Conservation (phyloP, 1,139 yeast species). For the Pichia sp. region DNA sequence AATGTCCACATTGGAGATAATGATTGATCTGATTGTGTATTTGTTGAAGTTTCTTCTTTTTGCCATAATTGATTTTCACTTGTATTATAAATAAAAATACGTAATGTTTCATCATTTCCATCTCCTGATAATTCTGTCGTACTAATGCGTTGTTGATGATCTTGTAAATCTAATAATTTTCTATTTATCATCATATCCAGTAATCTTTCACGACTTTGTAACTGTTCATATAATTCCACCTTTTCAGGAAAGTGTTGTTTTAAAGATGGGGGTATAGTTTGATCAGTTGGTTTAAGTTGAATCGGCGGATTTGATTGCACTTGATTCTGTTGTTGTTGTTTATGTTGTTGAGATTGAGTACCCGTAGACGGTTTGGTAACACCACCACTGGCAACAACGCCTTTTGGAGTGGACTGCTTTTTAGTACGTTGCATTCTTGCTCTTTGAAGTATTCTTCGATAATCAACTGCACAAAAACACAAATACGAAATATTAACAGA, state of each 20-base stretch:
- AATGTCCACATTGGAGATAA: slow-evolving; percentile 86
- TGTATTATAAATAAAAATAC: slow-evolving; percentile 80
- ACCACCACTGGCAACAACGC: neutral
- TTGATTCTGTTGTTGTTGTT: slow-evolving; percentile 9
- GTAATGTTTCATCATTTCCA: slow-evolving; percentile 48
- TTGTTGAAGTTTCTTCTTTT: slow-evolving; percentile 22
- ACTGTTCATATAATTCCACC: slow-evolving; percentile 58
- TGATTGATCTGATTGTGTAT: too few relatives aligned
- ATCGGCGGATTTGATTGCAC: slow-evolving; percentile 20
- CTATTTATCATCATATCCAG: slow-evolving; percentile 78
- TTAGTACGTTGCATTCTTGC: too few relatives aligned
- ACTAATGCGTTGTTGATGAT: slow-evolving; percentile 36
- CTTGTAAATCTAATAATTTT: slow-evolving; percentile 81
- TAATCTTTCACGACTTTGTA: slow-evolving; percentile 72
- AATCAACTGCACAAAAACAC: too few relatives aligned
- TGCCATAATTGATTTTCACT: slow-evolving; percentile 94
- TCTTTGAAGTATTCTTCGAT: too few relatives aligned
- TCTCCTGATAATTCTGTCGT: slow-evolving; percentile 31
- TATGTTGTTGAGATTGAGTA: neutral
- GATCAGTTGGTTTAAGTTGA: slow-evolving; percentile 61
- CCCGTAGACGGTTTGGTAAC: neutral
- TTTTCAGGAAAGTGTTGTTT: slow-evolving; percentile 62
- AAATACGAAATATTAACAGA: too few relatives aligned
- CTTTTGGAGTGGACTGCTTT: neutral
- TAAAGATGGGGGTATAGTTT: slow-evolving; percentile 55